Percentiles rank a stretch among this genome's conserved stretches.
Conservation (phyloP, 2,329 filamentous ascomycete species). For the Clarireedia sp. region DNA sequence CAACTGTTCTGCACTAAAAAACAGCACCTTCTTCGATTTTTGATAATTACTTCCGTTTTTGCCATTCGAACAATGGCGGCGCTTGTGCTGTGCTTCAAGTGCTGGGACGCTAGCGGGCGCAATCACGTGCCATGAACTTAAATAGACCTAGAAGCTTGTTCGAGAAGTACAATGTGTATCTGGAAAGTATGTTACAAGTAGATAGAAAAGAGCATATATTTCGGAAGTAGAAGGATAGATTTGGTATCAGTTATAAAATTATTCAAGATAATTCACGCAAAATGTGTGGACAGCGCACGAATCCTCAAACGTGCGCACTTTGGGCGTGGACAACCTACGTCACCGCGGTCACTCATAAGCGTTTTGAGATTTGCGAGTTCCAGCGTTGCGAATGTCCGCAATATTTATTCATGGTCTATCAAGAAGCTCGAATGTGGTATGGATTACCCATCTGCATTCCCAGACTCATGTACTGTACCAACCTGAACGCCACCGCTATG, state of each 20-base stretch:
- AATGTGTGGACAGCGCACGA: neutral
- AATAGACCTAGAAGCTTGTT: neutral
- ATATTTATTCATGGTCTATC: neutral
- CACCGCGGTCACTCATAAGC: neutral
- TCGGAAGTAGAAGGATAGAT: no score
- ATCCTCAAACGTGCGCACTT: no score
- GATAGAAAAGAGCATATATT: no score
- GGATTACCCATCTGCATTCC: neutral
- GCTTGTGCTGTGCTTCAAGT: neutral
- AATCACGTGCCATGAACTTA: no score
- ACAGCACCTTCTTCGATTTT: constrained; percentile 4
- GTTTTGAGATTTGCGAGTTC: no score
- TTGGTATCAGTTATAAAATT: no score
- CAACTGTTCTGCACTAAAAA: neutral
- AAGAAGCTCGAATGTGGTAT: neutral
- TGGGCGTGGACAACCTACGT: neutral
- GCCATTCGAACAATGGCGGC: neutral
- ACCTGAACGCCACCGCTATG: constrained; percentile 19
- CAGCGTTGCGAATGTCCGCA: no score
- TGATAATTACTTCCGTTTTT: neutral
- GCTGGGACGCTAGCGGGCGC: no score
- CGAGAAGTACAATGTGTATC: neutral
- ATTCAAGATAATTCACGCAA: neutral
- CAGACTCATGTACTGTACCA: neutral
- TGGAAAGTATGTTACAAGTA: no score